phyloP scores from a whole-genome alignment of 2,329 filamentous ascomycete genomes.

The Emmonsiellopsis sp. region DNA sequence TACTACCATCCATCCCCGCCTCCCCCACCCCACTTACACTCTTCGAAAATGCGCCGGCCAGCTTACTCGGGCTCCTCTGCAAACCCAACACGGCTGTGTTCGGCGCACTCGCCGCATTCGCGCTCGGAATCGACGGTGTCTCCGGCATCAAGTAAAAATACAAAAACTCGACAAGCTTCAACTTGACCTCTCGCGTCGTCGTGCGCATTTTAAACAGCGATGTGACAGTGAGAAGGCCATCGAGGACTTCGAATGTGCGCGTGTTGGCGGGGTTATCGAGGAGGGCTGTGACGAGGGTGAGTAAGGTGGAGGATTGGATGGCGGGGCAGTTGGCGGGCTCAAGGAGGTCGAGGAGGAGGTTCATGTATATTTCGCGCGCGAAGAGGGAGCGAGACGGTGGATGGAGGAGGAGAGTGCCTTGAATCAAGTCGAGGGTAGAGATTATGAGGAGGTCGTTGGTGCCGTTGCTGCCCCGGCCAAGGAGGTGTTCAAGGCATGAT shows the following conservation, averaged over 20 bases:
- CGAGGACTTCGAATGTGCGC: slow-evolving; percentile 81
- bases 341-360: slow-evolving; percentile 86
- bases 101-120: slow-evolving; percentile 20
- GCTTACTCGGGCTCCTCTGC: slow-evolving; percentile 60
- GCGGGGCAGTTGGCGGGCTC: slow-evolving; percentile 85
- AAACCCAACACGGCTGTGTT: slow-evolving; percentile 39
- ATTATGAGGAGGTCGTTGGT: slow-evolving; percentile 84
- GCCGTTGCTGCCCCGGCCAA: slow-evolving; percentile 71
- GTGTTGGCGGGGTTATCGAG: slow-evolving; percentile 81
- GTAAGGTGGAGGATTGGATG: slow-evolving; percentile 80
- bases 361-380: slow-evolving; percentile 87
- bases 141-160: slow-evolving; percentile 99
- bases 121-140: slow-evolving; percentile 35
- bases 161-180: slow-evolving; percentile 92
- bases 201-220: slow-evolving; percentile 84
- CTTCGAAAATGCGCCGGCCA: slow-evolving; percentile 48
- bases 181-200: slow-evolving; percentile 80
- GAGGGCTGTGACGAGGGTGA: slow-evolving; percentile 81
- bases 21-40: slow-evolving; percentile 24
- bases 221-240: slow-evolving; percentile 84
- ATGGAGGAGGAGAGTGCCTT: slow-evolving; percentile 79
- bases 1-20: slow-evolving; percentile 17
- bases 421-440: slow-evolving; percentile 76
- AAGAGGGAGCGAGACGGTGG: slow-evolving; percentile 83
- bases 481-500: slow-evolving; percentile 71